These are phyloP conservation scores for Funneliformis caledonium DNA, from an alignment of 371 early-diverging fungal species.

Conservation along the genomic window DNA sequence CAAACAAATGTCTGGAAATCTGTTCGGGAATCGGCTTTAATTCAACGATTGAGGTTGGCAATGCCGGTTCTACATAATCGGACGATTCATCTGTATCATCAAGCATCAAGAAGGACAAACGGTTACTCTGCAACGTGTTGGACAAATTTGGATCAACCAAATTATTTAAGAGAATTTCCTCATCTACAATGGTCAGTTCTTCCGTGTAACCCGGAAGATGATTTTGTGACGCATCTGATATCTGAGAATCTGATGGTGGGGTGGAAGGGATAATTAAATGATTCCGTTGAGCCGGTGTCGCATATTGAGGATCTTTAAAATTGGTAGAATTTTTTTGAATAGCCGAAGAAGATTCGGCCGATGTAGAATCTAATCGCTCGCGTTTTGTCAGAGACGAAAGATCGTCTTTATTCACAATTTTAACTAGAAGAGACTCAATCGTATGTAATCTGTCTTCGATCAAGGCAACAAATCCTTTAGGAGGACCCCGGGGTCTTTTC, in stretches of 20 bases:
- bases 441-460: slow-evolving; percentile 74
- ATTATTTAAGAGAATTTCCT: slow-evolving; percentile 27
- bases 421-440: slow-evolving; percentile 64
- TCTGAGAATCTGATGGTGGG: slow-evolving; percentile 2
- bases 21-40: neutral
- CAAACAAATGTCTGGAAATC: slow-evolving; percentile 11
- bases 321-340: slow-evolving; percentile 40
- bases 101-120: slow-evolving; percentile 29
- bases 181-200: slow-evolving; percentile 40
- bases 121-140: slow-evolving; percentile 19
- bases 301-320: neutral
- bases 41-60: slow-evolving; percentile 42
- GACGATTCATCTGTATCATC: slow-evolving; percentile 22
- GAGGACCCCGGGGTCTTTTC: slow-evolving; percentile 65
- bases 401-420: slow-evolving; percentile 49
- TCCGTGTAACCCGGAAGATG: slow-evolving; percentile 42
- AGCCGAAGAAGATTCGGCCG: slow-evolving; percentile 3
- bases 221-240: slow-evolving; percentile 6
- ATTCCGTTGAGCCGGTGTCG: slow-evolving; percentile 36
- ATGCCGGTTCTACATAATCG: slow-evolving; percentile 40
- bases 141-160: slow-evolving; percentile 11
- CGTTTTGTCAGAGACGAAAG: slow-evolving; percentile 14
- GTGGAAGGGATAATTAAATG: slow-evolving; percentile 24
- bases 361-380: slow-evolving; percentile 1
- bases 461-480: slow-evolving; percentile 74